A percentile compares a stretch with the other conserved stretches of the same genome.
Evolutionary conservation across 2,329 filamentous ascomycete species (phyloP).

Genomic region (Aspergillus caelatus): DNA sequence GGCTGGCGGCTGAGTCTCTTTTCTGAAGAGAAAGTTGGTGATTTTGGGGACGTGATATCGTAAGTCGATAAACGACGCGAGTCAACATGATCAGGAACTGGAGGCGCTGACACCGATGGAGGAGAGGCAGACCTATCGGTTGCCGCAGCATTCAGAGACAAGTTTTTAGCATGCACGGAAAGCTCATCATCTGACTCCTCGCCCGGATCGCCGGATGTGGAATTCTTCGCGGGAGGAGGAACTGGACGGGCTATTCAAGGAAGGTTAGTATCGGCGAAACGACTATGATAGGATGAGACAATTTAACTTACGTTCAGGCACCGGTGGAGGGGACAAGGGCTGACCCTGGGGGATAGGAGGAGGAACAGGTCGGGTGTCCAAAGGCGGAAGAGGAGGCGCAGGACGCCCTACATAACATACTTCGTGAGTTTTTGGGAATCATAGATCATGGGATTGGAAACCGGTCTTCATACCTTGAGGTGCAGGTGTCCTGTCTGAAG

Average conservation of each 20-base stretch:
- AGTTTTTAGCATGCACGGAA: constrained; percentile 56
- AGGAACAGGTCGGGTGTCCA: constrained; percentile 42
- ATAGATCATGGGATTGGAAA: background rate
- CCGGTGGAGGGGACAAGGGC: constrained; percentile 38
- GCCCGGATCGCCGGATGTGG: constrained; percentile 71
- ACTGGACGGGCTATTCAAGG: constrained; percentile 61
- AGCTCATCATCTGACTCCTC: constrained; percentile 90
- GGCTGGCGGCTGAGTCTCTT: constrained; percentile 48
- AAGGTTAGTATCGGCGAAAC: constrained; percentile 29
- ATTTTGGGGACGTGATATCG: constrained; percentile 47
- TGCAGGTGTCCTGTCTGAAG: constrained; percentile 48
- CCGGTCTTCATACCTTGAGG: constrained; percentile 54
- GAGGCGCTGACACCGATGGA: constrained; percentile 52
- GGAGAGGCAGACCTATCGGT: constrained; percentile 47
- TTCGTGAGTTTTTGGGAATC: constrained; percentile 3
- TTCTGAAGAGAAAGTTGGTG: constrained; percentile 36
- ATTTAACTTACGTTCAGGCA: constrained; percentile 59
- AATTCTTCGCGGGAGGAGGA: constrained; percentile 55
- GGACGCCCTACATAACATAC: constrained; percentile 44
- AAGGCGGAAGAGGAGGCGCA: constrained; percentile 46
- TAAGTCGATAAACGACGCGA: constrained; percentile 43
- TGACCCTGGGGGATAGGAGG: constrained; percentile 39
- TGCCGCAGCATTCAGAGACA: constrained; percentile 47
- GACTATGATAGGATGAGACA: background rate
- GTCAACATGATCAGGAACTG: constrained; percentile 41